Evolutionary conservation across 345 rosid species (phyloP), one percentile per base, ranked within the genome.

Genomic region (Arabidopsis thaliana): DNA sequence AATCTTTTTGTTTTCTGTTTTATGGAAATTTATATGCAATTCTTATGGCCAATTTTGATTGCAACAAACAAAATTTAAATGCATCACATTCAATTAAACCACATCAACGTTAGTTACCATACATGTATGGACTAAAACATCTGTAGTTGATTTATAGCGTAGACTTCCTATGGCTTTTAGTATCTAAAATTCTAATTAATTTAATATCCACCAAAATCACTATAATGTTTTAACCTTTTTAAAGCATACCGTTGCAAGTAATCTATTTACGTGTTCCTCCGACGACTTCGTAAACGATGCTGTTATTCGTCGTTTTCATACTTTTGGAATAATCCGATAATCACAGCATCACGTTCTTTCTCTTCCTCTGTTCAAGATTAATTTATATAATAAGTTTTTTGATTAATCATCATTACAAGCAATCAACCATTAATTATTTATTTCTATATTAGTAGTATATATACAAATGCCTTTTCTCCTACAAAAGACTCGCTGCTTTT

Each of bases 261-360:
- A 42, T 76, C 6, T 11, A 14, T 55, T 20, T 58, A 41, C 71
- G 66, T 63, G 80, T 60, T 51, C 4, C 24, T 61, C 63, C 44
- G 63, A 32, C 50, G 77, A 78, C 77, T 71, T 57, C 23, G 75
- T 62, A 76, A 77, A 77, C 70, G 59, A 48, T 69, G 59, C 50
- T 37, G 57, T 60, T 61, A 53, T n/a, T 53, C 20, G 66, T 55
- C 72, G 48, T 65, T 64, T 78, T 71, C 80, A 71, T 56, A 77
- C 62, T 57, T 34, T 57, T 46, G 6, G 49, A 41, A 23, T 12
- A 23, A 13, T 61, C 34, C 22, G 22, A 61, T 30, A 77, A 77
- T 63, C 59, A 63, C 16, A 51, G 20, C 8, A n/a, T 51, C 61
- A 67, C 60, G 52, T 50, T 67, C 46, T 13, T 33, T 74, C 42